phyloP scores from a whole-genome alignment of 2,329 filamentous ascomycete genomes.

The Fusarium zealandicum region DNA sequence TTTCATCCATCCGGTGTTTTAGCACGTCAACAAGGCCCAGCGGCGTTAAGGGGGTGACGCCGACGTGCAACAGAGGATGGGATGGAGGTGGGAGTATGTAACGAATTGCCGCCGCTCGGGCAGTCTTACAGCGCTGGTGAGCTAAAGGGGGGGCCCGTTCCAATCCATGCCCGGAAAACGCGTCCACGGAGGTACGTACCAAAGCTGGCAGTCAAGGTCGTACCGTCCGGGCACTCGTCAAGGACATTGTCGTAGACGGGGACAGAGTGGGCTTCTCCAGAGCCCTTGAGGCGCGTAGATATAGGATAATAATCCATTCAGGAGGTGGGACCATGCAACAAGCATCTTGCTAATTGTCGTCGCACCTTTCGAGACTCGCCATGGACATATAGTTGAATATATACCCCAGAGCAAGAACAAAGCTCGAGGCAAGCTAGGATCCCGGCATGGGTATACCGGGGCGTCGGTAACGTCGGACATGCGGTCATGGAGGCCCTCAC shows the following conservation, averaged over 20 bases:
- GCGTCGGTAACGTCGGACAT: conserved; percentile 26
- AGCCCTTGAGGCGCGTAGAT: not conserved
- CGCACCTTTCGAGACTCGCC: not conserved
- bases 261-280: conserved; percentile 11
- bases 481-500: not conserved
- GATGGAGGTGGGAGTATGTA: conserved; percentile 13
- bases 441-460: conserved; percentile 27
- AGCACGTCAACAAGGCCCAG: conserved; percentile 16
- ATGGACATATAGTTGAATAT: not conserved
- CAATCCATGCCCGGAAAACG: no score
- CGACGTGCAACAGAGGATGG: conserved; percentile 11
- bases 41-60: conserved; percentile 5
- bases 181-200: conserved; percentile 21
- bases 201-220: conserved; percentile 3
- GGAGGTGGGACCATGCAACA: not conserved
- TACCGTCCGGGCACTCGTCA: conserved; percentile 10
- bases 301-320: no score
- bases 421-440: not conserved
- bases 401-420: not conserved
- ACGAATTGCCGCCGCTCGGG: conserved; percentile 8
- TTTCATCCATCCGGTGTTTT: conserved; percentile 9
- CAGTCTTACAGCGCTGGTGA: not conserved
- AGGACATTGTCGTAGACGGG: conserved; percentile 15
- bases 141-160: not conserved
- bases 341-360: not conserved